Base-by-base conservation (phyloP, 2,329 filamentous ascomycete genomes). In the Colletotrichum sp. region DNA sequence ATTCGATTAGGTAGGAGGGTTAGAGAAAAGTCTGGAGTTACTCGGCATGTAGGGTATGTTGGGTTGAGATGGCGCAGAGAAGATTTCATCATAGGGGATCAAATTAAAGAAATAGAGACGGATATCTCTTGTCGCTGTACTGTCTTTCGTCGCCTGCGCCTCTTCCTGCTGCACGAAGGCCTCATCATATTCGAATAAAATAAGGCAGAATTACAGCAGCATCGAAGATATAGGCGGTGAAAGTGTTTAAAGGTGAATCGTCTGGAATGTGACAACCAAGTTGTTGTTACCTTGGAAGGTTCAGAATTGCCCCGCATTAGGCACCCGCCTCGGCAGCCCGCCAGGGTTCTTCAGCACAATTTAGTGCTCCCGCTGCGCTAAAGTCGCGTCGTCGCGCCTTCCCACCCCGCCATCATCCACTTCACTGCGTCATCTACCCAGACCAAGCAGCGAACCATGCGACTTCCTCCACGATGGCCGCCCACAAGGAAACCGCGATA, bases 371-470 rank as follows among this genome's bases (percentile, higher is more conserved):
- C 15, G 6, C 32, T 34, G 21, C 30, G 18, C 49, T 68, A 16
- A 68, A 36, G 70, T 70, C 74, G 57, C 64, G 74, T 74, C 60
- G 68, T 70, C 66, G 71, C 66, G 71, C 66, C 59, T 55, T 59
- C 57, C 36, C 13, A 44, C 36, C 13, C 68, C 68, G 10, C 55
- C 68, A 9, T 60, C 52, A 59, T 59, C 55, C 24, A 26, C 30
- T 13, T 28, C n/a, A 1, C 30, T 32, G 28, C 59, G 16, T 36
- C 59, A 34, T 34, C 59, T 34, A 21, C 30, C 26, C 16, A 28
- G 15, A 44, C 39, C 18, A 57, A 26, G 16, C 32, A 4, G 57
- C 30, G 59, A 57, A 55, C 63, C 8, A 39, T 62, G 12, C 24
- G 28, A 68, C 24, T 18, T 18, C 69, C 26, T n/a, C 24, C 28